A percentile compares a stretch with the other conserved stretches of the same genome.
These are phyloP conservation scores for Populus ilicifolia DNA, from an alignment of 345 rosid species.

Conservation along the genomic window DNA sequence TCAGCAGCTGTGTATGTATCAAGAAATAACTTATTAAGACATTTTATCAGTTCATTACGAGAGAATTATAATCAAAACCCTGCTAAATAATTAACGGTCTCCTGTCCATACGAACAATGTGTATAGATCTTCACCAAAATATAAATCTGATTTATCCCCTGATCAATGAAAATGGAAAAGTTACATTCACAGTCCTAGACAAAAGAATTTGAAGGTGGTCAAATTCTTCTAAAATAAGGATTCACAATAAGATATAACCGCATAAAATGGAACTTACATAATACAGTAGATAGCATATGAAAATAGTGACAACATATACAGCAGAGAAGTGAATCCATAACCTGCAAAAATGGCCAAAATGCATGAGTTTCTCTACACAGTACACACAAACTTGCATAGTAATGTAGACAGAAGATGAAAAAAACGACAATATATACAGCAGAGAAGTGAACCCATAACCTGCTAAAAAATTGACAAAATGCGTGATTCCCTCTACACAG, in stretches of 20 bases:
- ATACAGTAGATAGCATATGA: conserved; percentile 73
- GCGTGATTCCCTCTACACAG: conserved; percentile 6
- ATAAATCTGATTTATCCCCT: background rate
- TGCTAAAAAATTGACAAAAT: conserved; percentile 37
- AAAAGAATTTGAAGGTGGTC: background rate
- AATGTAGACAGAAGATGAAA: conserved; percentile 71
- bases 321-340: conserved; percentile 91
- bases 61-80: background rate
- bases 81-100: background rate
- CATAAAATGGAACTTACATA: conserved; percentile 43
- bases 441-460: conserved; percentile 88
- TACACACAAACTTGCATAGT: conserved; percentile 46
- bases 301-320: conserved; percentile 66
- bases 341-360: conserved; percentile 48
- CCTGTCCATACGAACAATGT: background rate
- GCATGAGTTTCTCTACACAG: conserved; percentile 10
- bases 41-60: background rate
- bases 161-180: background rate
- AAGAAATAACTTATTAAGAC: background rate
- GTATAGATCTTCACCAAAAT: background rate
- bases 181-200: conserved; percentile 4
- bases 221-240: background rate
- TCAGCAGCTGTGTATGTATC: background rate
- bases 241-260: background rate
- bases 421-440: conserved; percentile 67